Percentiles rank a stretch among this genome's conserved stretches.
Conservation (phyloP, 2,329 filamentous ascomycete species). For the Paradendryphiella salina region DNA sequence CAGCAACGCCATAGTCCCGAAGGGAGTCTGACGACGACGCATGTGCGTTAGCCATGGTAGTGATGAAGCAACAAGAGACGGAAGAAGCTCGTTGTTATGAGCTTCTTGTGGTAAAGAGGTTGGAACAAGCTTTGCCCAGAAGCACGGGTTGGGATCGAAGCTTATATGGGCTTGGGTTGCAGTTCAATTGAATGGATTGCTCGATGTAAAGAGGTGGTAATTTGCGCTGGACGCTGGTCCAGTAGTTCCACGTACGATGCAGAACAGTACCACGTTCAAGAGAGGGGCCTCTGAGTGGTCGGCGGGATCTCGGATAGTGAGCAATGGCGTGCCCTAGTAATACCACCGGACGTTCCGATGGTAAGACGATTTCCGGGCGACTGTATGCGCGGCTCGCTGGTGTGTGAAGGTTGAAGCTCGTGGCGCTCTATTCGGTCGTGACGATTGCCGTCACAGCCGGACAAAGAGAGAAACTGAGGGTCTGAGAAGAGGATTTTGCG, state of each 20-base stretch:
- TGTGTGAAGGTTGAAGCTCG: background rate
- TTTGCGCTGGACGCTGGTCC: slow-evolving; percentile 1
- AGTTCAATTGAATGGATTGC: background rate
- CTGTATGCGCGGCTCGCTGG: background rate
- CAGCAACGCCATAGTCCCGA: slow-evolving; percentile 53
- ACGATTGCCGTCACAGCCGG: background rate
- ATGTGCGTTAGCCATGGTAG: slow-evolving; percentile 35
- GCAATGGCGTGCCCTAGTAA: slow-evolving; percentile 19
- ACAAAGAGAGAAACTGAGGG: background rate
- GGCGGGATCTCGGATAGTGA: slow-evolving; percentile 8
- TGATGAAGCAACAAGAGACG: slow-evolving; percentile 3
- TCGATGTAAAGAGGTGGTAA: background rate
- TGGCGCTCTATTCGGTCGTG: background rate
- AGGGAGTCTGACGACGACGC: slow-evolving; percentile 31
- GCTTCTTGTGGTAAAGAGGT: background rate
- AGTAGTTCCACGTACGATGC: slow-evolving; percentile 14
- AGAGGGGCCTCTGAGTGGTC: slow-evolving; percentile 24
- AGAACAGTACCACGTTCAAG: slow-evolving; percentile 25
- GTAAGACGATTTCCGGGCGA: slow-evolving; percentile 1
- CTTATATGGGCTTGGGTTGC: slow-evolving; percentile 17
- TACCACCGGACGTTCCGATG: slow-evolving; percentile 22
- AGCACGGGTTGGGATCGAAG: slow-evolving; percentile 6
- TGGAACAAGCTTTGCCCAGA: background rate
- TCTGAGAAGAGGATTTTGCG: background rate
- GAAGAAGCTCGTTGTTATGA: background rate